Base-by-base conservation (phyloP, 2,329 filamentous ascomycete genomes). In the Apiospora arundinis region DNA sequence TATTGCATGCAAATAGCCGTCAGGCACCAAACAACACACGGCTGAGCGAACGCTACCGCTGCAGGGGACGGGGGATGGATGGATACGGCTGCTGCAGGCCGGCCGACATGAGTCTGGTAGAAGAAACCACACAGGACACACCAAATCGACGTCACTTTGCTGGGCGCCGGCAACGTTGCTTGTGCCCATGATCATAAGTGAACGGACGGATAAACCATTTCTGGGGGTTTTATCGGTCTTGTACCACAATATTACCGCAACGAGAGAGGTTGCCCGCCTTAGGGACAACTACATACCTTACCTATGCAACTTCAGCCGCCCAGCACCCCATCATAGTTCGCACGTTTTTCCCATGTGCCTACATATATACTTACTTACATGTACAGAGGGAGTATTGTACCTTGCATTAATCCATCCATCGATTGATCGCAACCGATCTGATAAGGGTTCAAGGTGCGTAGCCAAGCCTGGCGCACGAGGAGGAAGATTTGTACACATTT, bases 1-100 rank as follows among this genome's bases (percentile, higher is more conserved):
- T 46, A 67, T 32, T 46, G 42, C 65, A 67, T 67, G 42, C 65
- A 28, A 28, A 46, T 46, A 67, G 40, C 42, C 66, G 37, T 18
- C 14, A 32, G 21, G 56, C 32, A 63, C 32, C 56, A 63, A 40
- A 63, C 32, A 63, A 63, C 18, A 63, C 56, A 63, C 56, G 56
- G 56, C 56, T 63, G 32, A 40, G 28, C 32, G 56, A 63, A n/a
- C 56, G 28, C 56, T 18, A 32, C 56, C 8, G 56, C 56, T 48
- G 45, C 45, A 48, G 45, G 45, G 45, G 45, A n/a, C 45, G 45
- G 45, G 42, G 42, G 8, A 42, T 42, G 42, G 8, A 42, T 42
- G 9, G 12, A 56, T 25, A 25, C 25, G 52, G 28, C 52, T 28
- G 52, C 52, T 37, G 52, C 52, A n/a, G 52, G 52, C 28, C 18